Evolutionary conservation across 805 yeast genomes (phyloP).

Genomic region (Candida nonsorbophila): DNA sequence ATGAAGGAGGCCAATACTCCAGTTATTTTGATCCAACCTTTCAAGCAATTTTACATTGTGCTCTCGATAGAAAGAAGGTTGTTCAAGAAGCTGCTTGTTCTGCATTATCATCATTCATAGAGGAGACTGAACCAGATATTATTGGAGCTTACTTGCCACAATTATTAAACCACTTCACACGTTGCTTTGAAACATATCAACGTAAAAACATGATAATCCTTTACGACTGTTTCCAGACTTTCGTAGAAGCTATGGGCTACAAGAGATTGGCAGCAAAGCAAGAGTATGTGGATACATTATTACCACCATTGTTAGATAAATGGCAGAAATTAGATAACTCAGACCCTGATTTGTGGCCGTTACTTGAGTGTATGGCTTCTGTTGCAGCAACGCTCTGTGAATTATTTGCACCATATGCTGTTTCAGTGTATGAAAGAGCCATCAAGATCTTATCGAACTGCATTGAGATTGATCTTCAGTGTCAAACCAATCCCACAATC

Average conservation of each 20-base stretch:
- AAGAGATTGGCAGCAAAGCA: conserved; percentile 50
- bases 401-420: conserved; percentile 81
- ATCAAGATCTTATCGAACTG: conserved; percentile 62
- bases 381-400: conserved; percentile 86
- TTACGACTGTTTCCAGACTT: conserved; percentile 88
- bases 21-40: conserved; percentile 72
- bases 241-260: conserved; percentile 70
- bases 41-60: conserved; percentile 67
- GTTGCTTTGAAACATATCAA: conserved; percentile 75
- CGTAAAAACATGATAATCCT: conserved; percentile 74
- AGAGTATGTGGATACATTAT: conserved; percentile 51
- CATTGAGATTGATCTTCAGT: conserved; percentile 59
- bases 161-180: conserved; percentile 61
- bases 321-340: conserved; percentile 76
- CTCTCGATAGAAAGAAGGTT: conserved; percentile 77
- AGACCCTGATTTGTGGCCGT: conserved; percentile 85
- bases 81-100: conserved; percentile 96
- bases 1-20: conserved; percentile 55
- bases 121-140: conserved; percentile 59
- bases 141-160: conserved; percentile 61
- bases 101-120: conserved; percentile 79
- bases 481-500: conserved; percentile 59
- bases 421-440: conserved; percentile 79
- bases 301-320: conserved; percentile 78
- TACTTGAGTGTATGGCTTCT: conserved; percentile 87